Evolutionary conservation across 1,284 basidiomycete genomes (phyloP), one percentile per base, ranked within the genome.

Genomic region (Cryptococcus hybrid): DNA sequence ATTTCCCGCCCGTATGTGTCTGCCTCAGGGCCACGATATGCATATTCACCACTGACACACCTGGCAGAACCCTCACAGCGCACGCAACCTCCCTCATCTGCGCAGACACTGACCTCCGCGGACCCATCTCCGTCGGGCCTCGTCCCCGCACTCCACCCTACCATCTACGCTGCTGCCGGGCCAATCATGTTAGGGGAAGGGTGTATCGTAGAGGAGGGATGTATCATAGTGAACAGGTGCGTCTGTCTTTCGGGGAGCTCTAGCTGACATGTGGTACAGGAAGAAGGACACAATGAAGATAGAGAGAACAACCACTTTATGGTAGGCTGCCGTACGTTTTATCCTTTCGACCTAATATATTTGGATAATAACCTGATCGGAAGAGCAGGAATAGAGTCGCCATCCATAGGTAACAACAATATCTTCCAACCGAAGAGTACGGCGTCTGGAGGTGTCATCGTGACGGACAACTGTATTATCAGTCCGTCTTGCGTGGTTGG

Each of bases 121-220:
- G 92, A 48, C 87, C 90, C 66, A 88, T 95, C 55, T 92, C 88
- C n/a, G 86, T 96, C 60, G 90, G 90, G 18, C 88, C n/a, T n/a
- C n/a, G n/a, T n/a, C n/a, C n/a, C n/a, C n/a, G n/a, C n/a, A n/a
- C n/a, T n/a, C n/a, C 94, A 98, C 66, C 94, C 95, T 0, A 89
- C 88, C 36, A 88, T 98, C 61, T 88, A 93, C 61, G 92, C 92
- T 6, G 85, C 91, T 46, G 86, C 85, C 5, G 92, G 90, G 0
- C 87, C 91, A 3, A 92, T 98, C 61, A 81, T 90, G 47, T 88
- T 98, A 49, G 95, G n/a, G 7, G 81, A 85, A 30, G 85, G 88
- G 55, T 94, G 91, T 73, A 90, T 98, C 67, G 85, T 99, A 54
- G 95, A 98, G 71, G 95, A 98, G 75, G 84, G 84, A 7, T 89